Percentiles rank a stretch among this genome's conserved stretches.
phyloP scores from a whole-genome alignment of 441 rosid species.

The Gossypium trilobum region DNA sequence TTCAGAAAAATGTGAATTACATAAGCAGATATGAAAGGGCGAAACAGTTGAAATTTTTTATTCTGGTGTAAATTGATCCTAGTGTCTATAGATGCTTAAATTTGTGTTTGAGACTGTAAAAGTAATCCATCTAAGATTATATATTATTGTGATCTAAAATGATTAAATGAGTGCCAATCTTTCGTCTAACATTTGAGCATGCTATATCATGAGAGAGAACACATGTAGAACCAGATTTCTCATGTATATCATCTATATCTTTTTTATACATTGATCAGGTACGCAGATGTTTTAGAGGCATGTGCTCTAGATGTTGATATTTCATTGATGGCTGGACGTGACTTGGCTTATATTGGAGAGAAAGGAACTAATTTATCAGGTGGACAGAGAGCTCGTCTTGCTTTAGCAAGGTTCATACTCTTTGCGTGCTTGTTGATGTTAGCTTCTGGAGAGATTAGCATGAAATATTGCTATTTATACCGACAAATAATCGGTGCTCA shows the following conservation, averaged over 20 bases:
- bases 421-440: constrained; percentile 11
- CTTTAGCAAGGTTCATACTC: constrained; percentile 65
- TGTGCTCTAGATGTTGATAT: constrained; percentile 79
- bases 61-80: neutral
- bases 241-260: neutral
- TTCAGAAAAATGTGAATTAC: neutral
- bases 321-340: constrained; percentile 75
- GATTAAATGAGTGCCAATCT: neutral
- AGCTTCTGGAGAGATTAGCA: constrained; percentile 9
- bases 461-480: constrained; percentile 12
- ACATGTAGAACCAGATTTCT: neutral
- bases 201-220: neutral
- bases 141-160: neutral
- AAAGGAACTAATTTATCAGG: constrained; percentile 92
- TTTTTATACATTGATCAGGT: constrained; percentile 33
- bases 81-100: neutral
- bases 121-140: neutral
- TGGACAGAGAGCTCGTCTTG: constrained; percentile 97
- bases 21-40: neutral
- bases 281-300: constrained; percentile 50
- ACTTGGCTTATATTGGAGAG: constrained; percentile 77
- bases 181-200: neutral
- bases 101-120: neutral
- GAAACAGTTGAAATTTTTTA: neutral
- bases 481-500: constrained; percentile 14